phyloP scores from a whole-genome alignment of 2,329 filamentous ascomycete genomes.

The Paracamarosporium sp. region DNA sequence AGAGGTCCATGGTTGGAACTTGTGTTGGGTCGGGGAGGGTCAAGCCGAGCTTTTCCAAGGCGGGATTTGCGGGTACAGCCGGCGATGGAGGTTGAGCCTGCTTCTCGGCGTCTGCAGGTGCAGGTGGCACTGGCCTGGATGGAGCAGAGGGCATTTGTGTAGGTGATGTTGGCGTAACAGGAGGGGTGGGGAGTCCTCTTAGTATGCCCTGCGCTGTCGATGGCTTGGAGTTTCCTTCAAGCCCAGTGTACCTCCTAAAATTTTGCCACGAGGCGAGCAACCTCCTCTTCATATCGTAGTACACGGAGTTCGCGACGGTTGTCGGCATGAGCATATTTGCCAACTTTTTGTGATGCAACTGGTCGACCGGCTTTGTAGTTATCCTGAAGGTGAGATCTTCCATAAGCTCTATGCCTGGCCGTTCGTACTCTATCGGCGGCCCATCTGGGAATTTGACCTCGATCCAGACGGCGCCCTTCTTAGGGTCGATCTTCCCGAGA shows the following conservation, averaged over 20 bases:
- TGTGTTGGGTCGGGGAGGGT: constrained; percentile 32
- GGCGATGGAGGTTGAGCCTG: constrained; percentile 14
- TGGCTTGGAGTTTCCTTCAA: constrained; percentile 23
- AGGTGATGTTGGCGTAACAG: constrained; percentile 9
- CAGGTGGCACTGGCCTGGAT: constrained; percentile 14
- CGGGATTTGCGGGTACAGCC: constrained; percentile 15
- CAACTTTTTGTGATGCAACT: constrained; percentile 46
- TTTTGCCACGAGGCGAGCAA: constrained; percentile 26
- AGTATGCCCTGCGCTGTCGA: constrained; percentile 21
- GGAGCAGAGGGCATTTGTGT: constrained; percentile 13
- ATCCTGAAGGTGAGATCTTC: constrained; percentile 45
- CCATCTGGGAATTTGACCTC: constrained; percentile 57
- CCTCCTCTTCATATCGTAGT: constrained; percentile 30
- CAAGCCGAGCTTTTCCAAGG: constrained; percentile 25
- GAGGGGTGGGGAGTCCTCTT: constrained; percentile 9
- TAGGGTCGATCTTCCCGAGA: constrained; percentile 49
- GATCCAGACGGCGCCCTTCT: constrained; percentile 54
- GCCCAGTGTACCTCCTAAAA: constrained; percentile 32
- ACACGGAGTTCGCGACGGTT: constrained; percentile 28
- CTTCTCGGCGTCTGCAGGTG: constrained; percentile 20
- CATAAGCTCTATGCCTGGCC: constrained; percentile 52
- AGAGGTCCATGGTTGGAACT: constrained; percentile 34
- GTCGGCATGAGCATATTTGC: constrained; percentile 28
- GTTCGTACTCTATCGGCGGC: constrained; percentile 57
- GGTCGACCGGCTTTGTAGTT: constrained; percentile 33